These are phyloP conservation scores for Yarrowia alimentaria DNA, from an alignment of 805 yeast genomes.

Conservation along the genomic window DNA sequence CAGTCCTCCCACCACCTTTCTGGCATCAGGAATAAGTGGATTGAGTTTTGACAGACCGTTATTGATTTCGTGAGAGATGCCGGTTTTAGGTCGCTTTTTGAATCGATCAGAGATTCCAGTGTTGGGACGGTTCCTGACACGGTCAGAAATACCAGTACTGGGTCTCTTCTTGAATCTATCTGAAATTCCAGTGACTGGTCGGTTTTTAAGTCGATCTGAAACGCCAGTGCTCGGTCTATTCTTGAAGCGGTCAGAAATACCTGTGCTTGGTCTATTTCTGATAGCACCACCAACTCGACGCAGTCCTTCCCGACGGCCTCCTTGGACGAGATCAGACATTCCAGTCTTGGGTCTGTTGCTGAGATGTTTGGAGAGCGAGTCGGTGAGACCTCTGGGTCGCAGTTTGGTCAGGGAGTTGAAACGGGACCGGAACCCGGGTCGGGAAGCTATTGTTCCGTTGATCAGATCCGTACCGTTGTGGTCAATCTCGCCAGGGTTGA, in stretches of 20 bases:
- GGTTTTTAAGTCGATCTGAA: neutral
- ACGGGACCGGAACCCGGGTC: too few relatives aligned
- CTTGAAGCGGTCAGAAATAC: neutral
- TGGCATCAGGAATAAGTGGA: slow-evolving; percentile 2
- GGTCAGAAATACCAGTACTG: slow-evolving; percentile 1
- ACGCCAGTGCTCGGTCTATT: slow-evolving; percentile 3
- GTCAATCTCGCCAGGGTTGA: slow-evolving; percentile 58
- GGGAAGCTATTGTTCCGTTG: too few relatives aligned
- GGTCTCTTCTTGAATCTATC: neutral
- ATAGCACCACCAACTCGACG: too few relatives aligned
- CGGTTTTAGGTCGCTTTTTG: slow-evolving; percentile 2
- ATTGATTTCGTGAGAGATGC: neutral
- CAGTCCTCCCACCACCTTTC: neutral
- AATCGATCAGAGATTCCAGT: neutral
- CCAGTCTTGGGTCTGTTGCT: slow-evolving; percentile 29
- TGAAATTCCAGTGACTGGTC: neutral
- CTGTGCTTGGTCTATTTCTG: neutral
- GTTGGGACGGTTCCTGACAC: neutral
- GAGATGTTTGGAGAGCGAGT: too few relatives aligned
- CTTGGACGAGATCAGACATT: too few relatives aligned
- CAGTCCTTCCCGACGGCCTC: too few relatives aligned
- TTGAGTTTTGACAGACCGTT: neutral
- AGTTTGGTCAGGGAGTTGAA: too few relatives aligned
- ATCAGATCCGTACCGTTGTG: slow-evolving; percentile 49
- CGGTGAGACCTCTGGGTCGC: too few relatives aligned